Base-by-base conservation (phyloP, 805 yeast genomes). In the Candida chilensis region DNA sequence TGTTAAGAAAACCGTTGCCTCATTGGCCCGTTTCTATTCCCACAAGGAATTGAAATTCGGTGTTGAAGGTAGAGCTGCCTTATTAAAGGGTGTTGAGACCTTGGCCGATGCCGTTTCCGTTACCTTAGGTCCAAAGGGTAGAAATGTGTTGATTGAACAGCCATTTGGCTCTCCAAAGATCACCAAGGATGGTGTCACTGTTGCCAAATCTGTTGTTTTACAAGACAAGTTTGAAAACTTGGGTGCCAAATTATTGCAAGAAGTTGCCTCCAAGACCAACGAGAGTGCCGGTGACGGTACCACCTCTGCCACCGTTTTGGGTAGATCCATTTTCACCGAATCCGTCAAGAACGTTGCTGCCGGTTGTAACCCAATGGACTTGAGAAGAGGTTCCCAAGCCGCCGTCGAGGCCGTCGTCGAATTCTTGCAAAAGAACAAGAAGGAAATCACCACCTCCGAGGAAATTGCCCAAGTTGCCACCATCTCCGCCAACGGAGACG, bases 281-380 rank as follows among this genome's bases (percentile, higher is more conserved):
- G 96, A 90, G 60, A 73, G 82, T 46, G 96, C 97, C 37, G 98
- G 98, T 64, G 98, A 90, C 50, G 98, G 98, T 61, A 90, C 98
- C 41, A 90, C 98, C 22, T 81, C 95, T 27, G 96, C 97, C 45
- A 92, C 97, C 29, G 94, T 90, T 32, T 71, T 90, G 45, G 97
- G 96, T 44, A 83, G 95, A 60, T 81, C 95, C 35, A 90, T 90
- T 45, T 85, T 90, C 67, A 79, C 95, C 37, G 96, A 92, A 63
- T 75, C 94, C 18, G 94, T 90, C 37, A 87, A 86, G 71, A 86
- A 86, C 51, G 98, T 92, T 27, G 96, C 97, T 38, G 96, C 97
- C 34, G 98, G 98, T 37, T 88, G 96, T 64, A 92, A 90, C 69
- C 97, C 98, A 47, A 88, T 87, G 92, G 97, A 90, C 50, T 72